These are phyloP conservation scores for Polyplosphaeria fusca DNA, from an alignment of 495 filamentous ascomycete species.

Conservation along the genomic window DNA sequence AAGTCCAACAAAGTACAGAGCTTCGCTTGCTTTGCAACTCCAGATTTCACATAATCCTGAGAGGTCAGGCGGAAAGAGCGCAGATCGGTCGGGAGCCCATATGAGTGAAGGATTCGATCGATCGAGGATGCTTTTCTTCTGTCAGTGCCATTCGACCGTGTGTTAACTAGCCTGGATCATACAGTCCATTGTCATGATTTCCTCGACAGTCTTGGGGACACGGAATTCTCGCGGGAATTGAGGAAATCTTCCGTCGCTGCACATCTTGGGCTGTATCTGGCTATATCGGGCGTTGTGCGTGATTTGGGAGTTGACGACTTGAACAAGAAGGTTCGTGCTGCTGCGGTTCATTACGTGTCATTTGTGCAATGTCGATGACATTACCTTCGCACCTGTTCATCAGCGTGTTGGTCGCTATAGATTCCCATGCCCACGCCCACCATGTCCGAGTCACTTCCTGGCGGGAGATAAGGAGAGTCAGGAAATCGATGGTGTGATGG, in stretches of 20 bases:
- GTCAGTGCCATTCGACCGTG: too few relatives aligned
- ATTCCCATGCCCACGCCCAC: too few relatives aligned
- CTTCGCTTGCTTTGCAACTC: constrained; percentile 27
- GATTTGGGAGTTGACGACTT: constrained; percentile 38
- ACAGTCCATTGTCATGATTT: constrained; percentile 35
- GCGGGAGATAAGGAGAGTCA: constrained; percentile 11
- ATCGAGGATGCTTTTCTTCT: constrained; percentile 26
- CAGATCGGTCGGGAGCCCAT: constrained; percentile 34
- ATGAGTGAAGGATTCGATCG: constrained; percentile 40
- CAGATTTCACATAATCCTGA: constrained; percentile 13
- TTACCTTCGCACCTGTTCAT: constrained; percentile 31
- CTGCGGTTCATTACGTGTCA: background rate
- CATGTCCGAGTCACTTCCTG: constrained; percentile 25
- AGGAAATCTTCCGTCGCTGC: constrained; percentile 37
- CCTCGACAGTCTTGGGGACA: constrained; percentile 35
- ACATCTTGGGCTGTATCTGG: constrained; percentile 43
- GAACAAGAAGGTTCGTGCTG: constrained; percentile 41
- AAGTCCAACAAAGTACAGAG: constrained; percentile 35
- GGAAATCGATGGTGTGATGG: background rate
- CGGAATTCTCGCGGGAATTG: constrained; percentile 38
- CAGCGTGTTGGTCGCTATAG: constrained; percentile 8
- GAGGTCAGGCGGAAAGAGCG: constrained; percentile 26
- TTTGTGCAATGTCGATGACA: background rate
- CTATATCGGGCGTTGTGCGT: constrained; percentile 19
- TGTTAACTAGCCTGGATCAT: too few relatives aligned